Percentiles rank a stretch among this genome's conserved stretches.
Conservation (phyloP, 768 basidiomycete genomes). For the Hortiboletus campestris region DNA sequence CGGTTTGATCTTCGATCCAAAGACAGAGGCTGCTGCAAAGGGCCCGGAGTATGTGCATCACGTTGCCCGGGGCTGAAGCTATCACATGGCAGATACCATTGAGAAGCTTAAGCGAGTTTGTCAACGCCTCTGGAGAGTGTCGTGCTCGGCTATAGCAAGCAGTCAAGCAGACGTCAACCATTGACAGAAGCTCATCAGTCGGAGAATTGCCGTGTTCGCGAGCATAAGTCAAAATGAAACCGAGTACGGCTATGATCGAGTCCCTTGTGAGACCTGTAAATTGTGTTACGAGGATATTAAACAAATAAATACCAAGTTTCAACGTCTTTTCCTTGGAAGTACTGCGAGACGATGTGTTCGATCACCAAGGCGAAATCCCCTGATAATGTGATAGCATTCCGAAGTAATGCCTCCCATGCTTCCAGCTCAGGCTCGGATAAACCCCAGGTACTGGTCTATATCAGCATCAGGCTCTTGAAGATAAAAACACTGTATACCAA, state of each 20-base stretch:
- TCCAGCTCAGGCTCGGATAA: conserved; percentile 42
- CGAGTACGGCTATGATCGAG: conserved; percentile 18
- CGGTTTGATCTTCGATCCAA: conserved; percentile 53
- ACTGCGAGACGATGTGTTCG: conserved; percentile 12
- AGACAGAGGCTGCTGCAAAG: conserved; percentile 40
- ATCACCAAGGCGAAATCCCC: conserved; percentile 9
- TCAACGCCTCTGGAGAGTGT: conserved; percentile 24
- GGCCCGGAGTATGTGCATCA: conserved; percentile 35
- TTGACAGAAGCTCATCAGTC: conserved; percentile 23
- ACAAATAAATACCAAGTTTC: conserved; percentile 22
- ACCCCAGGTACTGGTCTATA: conserved; percentile 40
- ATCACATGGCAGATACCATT: conserved; percentile 35
- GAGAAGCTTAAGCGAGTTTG: conserved; percentile 38
- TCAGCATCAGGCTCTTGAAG: conserved; percentile 1
- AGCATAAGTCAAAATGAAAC: conserved; percentile 13
- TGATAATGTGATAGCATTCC: conserved; percentile 26
- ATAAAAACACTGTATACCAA: conserved; percentile 34
- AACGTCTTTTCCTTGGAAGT: conserved; percentile 12
- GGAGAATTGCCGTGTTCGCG: conserved; percentile 9
- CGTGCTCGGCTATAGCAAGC: conserved; percentile 33
- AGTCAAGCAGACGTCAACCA: conserved; percentile 32
- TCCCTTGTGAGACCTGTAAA: conserved; percentile 21
- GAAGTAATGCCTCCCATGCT: conserved; percentile 42
- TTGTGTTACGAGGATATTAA: background rate
- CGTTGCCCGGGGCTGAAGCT: conserved; percentile 21